Evolutionary conservation across 192 early-diverging fungal species (phyloP).

Genomic region (Chytriomyces confervae): DNA sequence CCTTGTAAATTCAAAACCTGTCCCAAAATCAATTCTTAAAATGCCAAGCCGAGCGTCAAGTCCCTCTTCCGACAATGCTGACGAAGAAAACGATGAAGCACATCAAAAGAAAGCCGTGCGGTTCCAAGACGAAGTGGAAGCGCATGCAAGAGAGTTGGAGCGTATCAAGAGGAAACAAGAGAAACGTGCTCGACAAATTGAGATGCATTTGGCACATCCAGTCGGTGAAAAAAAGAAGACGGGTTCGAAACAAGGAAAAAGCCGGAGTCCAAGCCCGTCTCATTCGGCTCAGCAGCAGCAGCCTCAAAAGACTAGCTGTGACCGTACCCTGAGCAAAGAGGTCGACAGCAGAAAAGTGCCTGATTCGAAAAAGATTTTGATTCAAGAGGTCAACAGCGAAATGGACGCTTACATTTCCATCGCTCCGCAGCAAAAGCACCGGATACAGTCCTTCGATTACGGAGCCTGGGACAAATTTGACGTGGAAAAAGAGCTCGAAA

Average conservation of each 20-base stretch:
- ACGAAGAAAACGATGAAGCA: background rate
- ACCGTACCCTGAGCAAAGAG: background rate
- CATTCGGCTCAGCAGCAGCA: background rate
- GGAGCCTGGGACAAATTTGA: constrained; percentile 43
- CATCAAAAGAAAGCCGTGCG: background rate
- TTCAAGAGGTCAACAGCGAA: background rate
- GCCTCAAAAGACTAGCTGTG: background rate
- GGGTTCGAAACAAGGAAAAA: background rate
- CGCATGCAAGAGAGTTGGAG: background rate
- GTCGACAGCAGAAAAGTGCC: background rate
- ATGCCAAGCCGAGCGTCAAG: background rate
- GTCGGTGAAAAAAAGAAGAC: constrained; percentile 5
- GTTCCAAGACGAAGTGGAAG: constrained; percentile 32
- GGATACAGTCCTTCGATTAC: constrained; percentile 45
- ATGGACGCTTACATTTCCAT: background rate
- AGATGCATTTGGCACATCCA: constrained; percentile 25
- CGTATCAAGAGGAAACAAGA: constrained; percentile 30
- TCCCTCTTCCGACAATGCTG: background rate
- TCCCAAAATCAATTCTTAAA: background rate
- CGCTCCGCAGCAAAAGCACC: background rate
- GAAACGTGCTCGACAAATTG: constrained; percentile 7
- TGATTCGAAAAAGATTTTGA: background rate
- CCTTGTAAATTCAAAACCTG: background rate
- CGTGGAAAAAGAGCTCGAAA: constrained; percentile 33
- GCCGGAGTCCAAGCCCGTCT: background rate